A percentile compares a stretch with the other conserved stretches of the same genome.
Conservation (phyloP, 2,329 filamentous ascomycete species). For the Oidium heveae region DNA sequence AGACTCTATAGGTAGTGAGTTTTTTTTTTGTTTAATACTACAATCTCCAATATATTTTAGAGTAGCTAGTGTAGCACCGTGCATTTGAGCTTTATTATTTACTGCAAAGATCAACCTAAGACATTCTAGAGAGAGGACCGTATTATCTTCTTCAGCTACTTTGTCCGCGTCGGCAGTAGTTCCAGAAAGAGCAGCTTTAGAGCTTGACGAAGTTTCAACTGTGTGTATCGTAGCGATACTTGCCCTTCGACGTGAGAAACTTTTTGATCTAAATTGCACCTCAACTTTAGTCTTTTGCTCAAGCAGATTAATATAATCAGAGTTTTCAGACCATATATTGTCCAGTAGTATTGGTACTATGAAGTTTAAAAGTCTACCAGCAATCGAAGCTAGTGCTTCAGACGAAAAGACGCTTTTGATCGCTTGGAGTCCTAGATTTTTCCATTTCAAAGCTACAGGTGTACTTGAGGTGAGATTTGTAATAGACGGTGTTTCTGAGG, state of each 20-base stretch:
- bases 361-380: constrained; percentile 48
- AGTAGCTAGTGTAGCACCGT: constrained; percentile 46
- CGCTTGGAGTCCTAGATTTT: constrained; percentile 47
- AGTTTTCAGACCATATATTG: constrained; percentile 56
- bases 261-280: constrained; percentile 42
- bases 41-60: constrained; percentile 44
- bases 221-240: constrained; percentile 61
- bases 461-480: constrained; percentile 33
- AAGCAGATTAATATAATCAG: constrained; percentile 42
- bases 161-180: constrained; percentile 73
- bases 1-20: constrained; percentile 22
- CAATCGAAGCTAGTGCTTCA: constrained; percentile 51
- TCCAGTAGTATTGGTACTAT: constrained; percentile 69
- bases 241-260: constrained; percentile 37
- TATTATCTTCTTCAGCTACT: constrained; percentile 70
- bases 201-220: constrained; percentile 33
- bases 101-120: constrained; percentile 65
- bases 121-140: constrained; percentile 61
- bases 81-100: constrained; percentile 61
- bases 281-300: constrained; percentile 39
- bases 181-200: constrained; percentile 50
- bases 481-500: constrained; percentile 32
- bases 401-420: constrained; percentile 61
- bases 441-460: constrained; percentile 56
- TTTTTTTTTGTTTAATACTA: constrained; percentile 25